These are phyloP conservation scores for Salix brachista DNA, from an alignment of 345 rosid genomes.

Conservation along the genomic window DNA sequence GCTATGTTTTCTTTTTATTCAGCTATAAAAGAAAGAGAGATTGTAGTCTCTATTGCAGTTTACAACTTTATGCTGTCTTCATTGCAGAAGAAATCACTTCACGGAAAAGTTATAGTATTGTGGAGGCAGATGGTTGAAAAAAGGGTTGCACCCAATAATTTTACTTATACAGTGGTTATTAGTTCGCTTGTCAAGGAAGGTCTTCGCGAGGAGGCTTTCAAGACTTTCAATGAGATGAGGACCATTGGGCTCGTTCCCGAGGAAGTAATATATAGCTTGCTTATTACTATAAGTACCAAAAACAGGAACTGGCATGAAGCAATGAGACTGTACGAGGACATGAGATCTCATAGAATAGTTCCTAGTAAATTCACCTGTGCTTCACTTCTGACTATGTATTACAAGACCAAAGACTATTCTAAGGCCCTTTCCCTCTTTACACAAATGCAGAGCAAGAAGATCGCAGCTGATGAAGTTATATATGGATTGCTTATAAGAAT, in stretches of 20 bases:
- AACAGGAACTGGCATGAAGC: constrained; percentile 60
- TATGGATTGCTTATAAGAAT: constrained; percentile 83
- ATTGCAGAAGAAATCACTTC: constrained; percentile 79
- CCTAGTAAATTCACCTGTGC: constrained; percentile 95
- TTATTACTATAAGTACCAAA: constrained; percentile 52
- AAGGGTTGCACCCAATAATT: constrained; percentile 51
- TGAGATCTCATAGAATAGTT: constrained; percentile 57
- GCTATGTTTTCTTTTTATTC: constrained; percentile 74
- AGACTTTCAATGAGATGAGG: constrained; percentile 64
- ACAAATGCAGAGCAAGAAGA: constrained; percentile 65
- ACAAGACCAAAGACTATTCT: constrained; percentile 64
- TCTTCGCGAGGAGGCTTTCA: constrained; percentile 50
- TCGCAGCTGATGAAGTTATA: constrained; percentile 78
- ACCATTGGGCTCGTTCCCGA: constrained; percentile 60
- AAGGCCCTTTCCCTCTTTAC: constrained; percentile 81
- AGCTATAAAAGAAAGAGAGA: constrained; percentile 64
- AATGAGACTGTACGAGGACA: constrained; percentile 54
- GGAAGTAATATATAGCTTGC: constrained; percentile 74
- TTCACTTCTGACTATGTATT: constrained; percentile 75
- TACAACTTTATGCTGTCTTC: constrained; percentile 91
- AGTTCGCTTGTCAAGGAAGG: constrained; percentile 65
- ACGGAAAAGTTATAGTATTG: constrained; percentile 54
- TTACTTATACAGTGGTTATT: constrained; percentile 72
- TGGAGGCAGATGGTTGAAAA: constrained; percentile 68
- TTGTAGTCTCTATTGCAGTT: constrained; percentile 55